Evolutionary conservation across 2,329 filamentous ascomycete species (phyloP).

Genomic region (Lecanoromycetidae sp.): DNA sequence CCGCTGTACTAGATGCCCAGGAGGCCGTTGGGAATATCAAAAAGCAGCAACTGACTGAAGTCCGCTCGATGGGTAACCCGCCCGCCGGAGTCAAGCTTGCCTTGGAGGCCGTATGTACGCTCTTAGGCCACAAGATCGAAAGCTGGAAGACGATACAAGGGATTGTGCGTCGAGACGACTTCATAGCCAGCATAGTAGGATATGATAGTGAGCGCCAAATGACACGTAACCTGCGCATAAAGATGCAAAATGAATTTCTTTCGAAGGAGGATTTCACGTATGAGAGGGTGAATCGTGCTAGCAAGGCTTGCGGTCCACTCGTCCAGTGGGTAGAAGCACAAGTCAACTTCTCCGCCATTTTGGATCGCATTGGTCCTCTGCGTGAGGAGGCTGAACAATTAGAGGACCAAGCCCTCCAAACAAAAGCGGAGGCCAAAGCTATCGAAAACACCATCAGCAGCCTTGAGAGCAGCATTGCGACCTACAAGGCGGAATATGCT

Average conservation of each 20-base stretch:
- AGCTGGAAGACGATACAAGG: conserved; percentile 87
- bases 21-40: conserved; percentile 98
- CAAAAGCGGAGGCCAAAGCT: conserved; percentile 83
- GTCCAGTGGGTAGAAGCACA: conserved; percentile 97
- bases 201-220: conserved; percentile 94
- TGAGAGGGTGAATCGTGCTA: conserved; percentile 89
- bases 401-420: conserved; percentile 79
- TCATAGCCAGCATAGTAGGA: conserved; percentile 94
- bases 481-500: conserved; percentile 93
- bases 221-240: conserved; percentile 67
- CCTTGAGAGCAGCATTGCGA: conserved; percentile 81
- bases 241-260: conserved; percentile 87
- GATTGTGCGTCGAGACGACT: conserved; percentile 84
- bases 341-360: conserved; percentile 93
- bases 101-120: conserved; percentile 88
- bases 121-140: conserved; percentile 77
- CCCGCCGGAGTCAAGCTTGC: conserved; percentile 83
- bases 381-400: conserved; percentile 79
- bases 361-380: conserved; percentile 84
- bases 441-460: conserved; percentile 76
- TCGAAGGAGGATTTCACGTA: conserved; percentile 93
- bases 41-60: conserved; percentile 90
- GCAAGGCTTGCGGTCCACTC: conserved; percentile 89
- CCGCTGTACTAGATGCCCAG: conserved; percentile 83
- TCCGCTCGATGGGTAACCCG: conserved; percentile 90